Conservation (phyloP, 495 filamentous ascomycete species). For the Neurospora sp. region DNA sequence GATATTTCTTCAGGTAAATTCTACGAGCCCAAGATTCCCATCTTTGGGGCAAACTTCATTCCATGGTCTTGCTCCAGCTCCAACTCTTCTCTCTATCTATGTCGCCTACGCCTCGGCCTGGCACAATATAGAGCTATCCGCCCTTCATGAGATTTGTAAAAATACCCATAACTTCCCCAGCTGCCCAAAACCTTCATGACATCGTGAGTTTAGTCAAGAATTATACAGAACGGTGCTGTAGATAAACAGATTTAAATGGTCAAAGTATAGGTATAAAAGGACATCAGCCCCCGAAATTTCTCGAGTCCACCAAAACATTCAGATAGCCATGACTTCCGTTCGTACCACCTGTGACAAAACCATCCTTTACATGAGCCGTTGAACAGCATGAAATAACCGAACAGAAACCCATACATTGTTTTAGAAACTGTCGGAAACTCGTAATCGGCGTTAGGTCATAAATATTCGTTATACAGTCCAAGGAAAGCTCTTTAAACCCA, state of each 20-base stretch:
- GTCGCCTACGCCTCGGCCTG: too few relatives aligned
- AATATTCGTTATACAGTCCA: not conserved
- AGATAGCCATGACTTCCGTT: not conserved
- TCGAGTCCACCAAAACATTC: not conserved
- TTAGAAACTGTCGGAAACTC: not conserved
- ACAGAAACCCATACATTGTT: not conserved
- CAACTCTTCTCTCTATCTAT: not conserved
- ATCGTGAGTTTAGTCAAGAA: not conserved
- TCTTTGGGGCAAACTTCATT: not conserved
- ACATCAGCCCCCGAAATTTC: not conserved
- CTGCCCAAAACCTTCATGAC: not conserved
- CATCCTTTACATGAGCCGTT: not conserved
- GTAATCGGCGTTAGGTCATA: not conserved
- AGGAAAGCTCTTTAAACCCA: not conserved
- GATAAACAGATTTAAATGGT: not conserved
- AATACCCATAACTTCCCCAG: not conserved
- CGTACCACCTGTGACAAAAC: not conserved
- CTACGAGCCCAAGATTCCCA: not conserved
- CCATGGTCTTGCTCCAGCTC: not conserved
- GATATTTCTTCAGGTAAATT: not conserved
- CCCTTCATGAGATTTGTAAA: not conserved
- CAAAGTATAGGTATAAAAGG: not conserved
- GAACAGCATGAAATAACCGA: not conserved
- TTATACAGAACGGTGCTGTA: not conserved
- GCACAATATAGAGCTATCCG: not conserved